Conservation (phyloP, 2,329 filamentous ascomycete genomes). For the Ophiocordyceps camponoti-leonardi region DNA sequence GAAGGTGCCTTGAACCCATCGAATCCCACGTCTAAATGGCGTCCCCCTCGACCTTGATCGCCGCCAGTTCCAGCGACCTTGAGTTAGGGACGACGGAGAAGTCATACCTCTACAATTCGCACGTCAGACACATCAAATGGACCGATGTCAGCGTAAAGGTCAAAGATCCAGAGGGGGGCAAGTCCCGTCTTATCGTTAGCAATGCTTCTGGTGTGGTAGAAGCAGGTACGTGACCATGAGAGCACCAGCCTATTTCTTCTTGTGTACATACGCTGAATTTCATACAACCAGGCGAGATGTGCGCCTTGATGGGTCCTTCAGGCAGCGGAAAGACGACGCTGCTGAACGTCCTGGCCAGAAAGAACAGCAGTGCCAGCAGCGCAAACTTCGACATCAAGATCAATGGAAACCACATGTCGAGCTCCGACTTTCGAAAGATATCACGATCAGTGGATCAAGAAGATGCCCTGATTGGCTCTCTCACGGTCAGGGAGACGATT, state of each 20-base stretch:
- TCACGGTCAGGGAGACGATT: conserved; percentile 68
- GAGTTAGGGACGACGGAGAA: background rate
- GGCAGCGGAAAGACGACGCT: conserved; percentile 69
- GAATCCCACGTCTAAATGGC: too few species aligned
- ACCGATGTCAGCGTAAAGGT: background rate
- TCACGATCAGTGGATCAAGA: conserved; percentile 77
- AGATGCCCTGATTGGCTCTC: conserved; percentile 63
- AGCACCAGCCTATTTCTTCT: background rate
- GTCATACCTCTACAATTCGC: background rate
- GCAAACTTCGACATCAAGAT: conserved; percentile 27
- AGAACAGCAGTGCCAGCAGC: conserved; percentile 23
- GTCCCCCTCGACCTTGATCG: too few species aligned
- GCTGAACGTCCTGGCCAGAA: conserved; percentile 58
- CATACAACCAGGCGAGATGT: conserved; percentile 40
- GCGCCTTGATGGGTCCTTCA: conserved; percentile 67
- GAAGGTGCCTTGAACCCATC: too few species aligned
- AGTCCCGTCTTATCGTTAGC: background rate
- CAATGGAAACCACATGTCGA: conserved; percentile 41
- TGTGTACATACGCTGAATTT: background rate
- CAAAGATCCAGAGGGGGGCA: background rate
- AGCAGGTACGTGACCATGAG: background rate
- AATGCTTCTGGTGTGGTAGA: background rate
- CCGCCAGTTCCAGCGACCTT: too few species aligned
- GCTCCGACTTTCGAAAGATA: conserved; percentile 42
- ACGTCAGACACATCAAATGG: background rate